A percentile compares a stretch with the other conserved stretches of the same genome.
phyloP scores from a whole-genome alignment of 2,329 filamentous ascomycete genomes.

The Diplodia seriata region DNA sequence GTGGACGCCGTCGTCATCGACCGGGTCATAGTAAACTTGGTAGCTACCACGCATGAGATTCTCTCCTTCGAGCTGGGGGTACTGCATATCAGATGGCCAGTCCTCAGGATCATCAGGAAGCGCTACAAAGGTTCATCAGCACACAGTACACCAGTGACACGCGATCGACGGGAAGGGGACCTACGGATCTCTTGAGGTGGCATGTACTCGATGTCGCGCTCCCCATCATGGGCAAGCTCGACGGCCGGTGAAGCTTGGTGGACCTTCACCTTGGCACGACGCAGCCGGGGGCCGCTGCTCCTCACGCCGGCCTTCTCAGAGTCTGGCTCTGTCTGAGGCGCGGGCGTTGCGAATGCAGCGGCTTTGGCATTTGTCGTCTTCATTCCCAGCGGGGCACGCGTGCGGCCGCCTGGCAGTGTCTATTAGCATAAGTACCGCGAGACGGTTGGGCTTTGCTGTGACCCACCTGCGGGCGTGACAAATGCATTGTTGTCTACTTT shows the following conservation, averaged over 20 bases:
- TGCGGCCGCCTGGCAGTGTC: constrained; percentile 62
- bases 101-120: constrained; percentile 73
- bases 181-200: constrained; percentile 67
- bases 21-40: constrained; percentile 59
- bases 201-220: constrained; percentile 88
- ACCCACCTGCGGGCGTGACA: constrained; percentile 77
- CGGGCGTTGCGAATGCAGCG: constrained; percentile 69
- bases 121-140: constrained; percentile 43
- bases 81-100: constrained; percentile 63
- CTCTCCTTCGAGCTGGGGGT: constrained; percentile 59
- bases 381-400: constrained; percentile 82
- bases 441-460: neutral
- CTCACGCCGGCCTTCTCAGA: constrained; percentile 67
- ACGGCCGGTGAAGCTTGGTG: constrained; percentile 61
- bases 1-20: constrained; percentile 72
- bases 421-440: neutral
- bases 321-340: constrained; percentile 58
- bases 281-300: constrained; percentile 64
- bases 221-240: constrained; percentile 61
- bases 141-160: neutral
- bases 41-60: constrained; percentile 62
- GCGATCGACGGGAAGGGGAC: neutral
- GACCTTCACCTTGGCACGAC: constrained; percentile 65
- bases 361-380: constrained; percentile 97
- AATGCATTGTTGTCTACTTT: constrained; percentile 68